Percentiles rank a stretch among this genome's conserved stretches.
Evolutionary conservation across 2,329 filamentous ascomycete genomes (phyloP).

Genomic region (Proliferodiscus dingleyae): DNA sequence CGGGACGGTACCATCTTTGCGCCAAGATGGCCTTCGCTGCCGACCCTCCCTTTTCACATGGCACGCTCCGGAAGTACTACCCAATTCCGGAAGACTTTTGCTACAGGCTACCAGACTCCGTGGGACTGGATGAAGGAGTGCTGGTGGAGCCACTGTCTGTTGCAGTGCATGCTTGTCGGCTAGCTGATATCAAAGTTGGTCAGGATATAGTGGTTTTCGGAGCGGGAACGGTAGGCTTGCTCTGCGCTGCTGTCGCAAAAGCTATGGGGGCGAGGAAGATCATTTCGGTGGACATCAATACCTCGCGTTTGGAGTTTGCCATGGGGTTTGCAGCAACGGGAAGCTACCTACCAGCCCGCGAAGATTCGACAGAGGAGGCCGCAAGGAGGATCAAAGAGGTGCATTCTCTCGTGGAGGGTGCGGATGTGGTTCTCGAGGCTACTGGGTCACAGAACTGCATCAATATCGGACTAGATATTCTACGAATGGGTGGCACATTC

Average conservation of each 20-base stretch:
- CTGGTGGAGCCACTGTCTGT: conserved; percentile 50
- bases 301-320: conserved; percentile 39
- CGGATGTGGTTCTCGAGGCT: conserved; percentile 46
- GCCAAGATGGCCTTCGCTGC: conserved; percentile 44
- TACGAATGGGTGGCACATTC: conserved; percentile 43
- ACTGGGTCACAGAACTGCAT: conserved; percentile 44
- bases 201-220: conserved; percentile 45
- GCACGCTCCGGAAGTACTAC: conserved; percentile 47
- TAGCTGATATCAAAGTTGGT: conserved; percentile 36
- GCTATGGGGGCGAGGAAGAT: conserved; percentile 41
- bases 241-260: conserved; percentile 43
- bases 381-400: conserved; percentile 25
- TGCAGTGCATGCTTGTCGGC: conserved; percentile 42
- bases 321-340: conserved; percentile 29
- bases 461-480: conserved; percentile 40
- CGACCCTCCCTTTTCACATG: conserved; percentile 42
- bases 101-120: conserved; percentile 40
- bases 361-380: conserved; percentile 35
- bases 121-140: conserved; percentile 47
- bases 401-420: conserved; percentile 41
- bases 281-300: conserved; percentile 43
- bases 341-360: conserved; percentile 16
- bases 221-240: conserved; percentile 44
- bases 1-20: conserved; percentile 39
- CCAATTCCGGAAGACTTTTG: conserved; percentile 42